Evolutionary conservation across 768 basidiomycete species (phyloP), one percentile per base, ranked within the genome.

Genomic region (Pholiota microspora): DNA sequence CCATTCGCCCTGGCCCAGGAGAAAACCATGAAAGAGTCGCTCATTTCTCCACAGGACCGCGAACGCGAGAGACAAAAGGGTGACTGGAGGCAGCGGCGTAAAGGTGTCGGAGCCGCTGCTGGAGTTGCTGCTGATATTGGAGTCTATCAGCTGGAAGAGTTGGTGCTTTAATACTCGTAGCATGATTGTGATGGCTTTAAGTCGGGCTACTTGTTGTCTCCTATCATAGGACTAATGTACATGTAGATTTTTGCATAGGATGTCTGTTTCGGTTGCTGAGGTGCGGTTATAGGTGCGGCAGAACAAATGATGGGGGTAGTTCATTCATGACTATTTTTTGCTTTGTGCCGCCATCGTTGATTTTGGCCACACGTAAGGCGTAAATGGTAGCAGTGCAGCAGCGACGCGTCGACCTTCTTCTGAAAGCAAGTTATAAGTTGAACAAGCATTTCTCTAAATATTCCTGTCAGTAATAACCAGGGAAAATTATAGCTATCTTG

Each of bases 361-460:
- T 64, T 75, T 78, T 40, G 69, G 67, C 89, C 87, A 89, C n/a
- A 69, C 40, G 29, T 73, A 75, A 38, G 78, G 76, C 6, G 73
- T 69, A 15, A 85, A 49, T 9, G 94, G 94, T 16, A 95, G 75
- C n/a, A 97, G 70, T 2, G 94, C 95, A 12, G 92, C 94, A 35
- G 94, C 92, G 10, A 98, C 92, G 23, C 89, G 85, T 49, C 96
- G 78, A 6, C 96, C 96, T 71, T 99, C 96, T 68, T 99, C 96
- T 0, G 88, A 72, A 44, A 99, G 78, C 21, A 99, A 68, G 69
- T 99, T 98, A 70, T 94, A 99, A 0, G 96, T 98, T 24, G 95
- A 88, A 62, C 92, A 94, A 15, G 95, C 96, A 66, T 95, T 97
- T 64, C 92, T 77, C 94, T 90, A 53, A 16, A 31, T 13, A 45